Base-by-base conservation (phyloP, 768 basidiomycete species). In the Mrakia blollopis region DNA sequence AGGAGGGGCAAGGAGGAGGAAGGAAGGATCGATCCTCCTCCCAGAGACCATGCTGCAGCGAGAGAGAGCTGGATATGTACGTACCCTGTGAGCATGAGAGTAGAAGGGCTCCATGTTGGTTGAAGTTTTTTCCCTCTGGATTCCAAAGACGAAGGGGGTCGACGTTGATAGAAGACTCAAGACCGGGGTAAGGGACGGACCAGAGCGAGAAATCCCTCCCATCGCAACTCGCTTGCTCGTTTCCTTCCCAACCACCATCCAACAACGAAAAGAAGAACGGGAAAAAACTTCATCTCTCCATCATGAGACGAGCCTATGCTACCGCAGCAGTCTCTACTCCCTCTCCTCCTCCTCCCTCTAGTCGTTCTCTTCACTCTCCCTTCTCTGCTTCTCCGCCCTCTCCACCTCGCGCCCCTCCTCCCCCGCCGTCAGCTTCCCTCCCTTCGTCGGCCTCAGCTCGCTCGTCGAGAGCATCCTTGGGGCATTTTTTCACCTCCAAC, bases 241-340 rank as follows among this genome's bases (percentile, higher is more conserved):
- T 30, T 32, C 5, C 62, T 1, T 5, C 62, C n/a, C n/a, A 63
- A 63, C 65, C 65, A 9, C 37, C 65, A 68, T 11, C 65, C 63
- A 11, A 18, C 10, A 16, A 14, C n/a, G n/a, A n/a, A n/a, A n/a
- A n/a, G n/a, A n/a, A n/a, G n/a, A 35, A 23, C 47, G 44, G 14
- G 44, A 44, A 44, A 30, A 23, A 14, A 11, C 37, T 30, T 35
- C 21, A 21, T 21, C 62, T 18, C 25, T n/a, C 18, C 16, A 50
- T 4, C 6, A 68, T 68, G 65, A 68, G 65, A 68, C 14, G 65
- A 68, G 65, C 65, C 37, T 68, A 68, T 23, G 65, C 65, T 13
- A 68, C 65, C 10, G 63, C 63, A 39, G 37, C 65, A 0, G 21
- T 35, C 6, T 35, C 63, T 30, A 25, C 65, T 16, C 39, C 18